Evolutionary conservation across 179 eudicot species (phyloP).

Genomic region (Spergularia azorica): DNA sequence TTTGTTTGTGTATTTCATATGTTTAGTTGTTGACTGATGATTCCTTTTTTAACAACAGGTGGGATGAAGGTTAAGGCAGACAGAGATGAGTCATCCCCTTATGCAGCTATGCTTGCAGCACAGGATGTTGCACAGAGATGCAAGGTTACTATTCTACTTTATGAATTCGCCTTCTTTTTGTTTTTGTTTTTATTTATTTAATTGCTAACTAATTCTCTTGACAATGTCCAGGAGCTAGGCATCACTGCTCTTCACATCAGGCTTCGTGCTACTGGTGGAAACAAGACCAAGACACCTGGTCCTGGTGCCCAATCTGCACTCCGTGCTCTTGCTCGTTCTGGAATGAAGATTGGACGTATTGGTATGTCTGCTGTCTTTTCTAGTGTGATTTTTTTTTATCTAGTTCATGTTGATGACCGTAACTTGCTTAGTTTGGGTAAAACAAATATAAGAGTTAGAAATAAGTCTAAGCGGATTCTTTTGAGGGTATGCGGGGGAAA

Average conservation of each 20-base stretch:
- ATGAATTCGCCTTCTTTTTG: too few relatives aligned
- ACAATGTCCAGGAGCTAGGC: slow-evolving; percentile 34
- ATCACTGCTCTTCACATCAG: slow-evolving; percentile 74
- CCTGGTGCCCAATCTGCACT: slow-evolving; percentile 89
- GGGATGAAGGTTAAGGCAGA: slow-evolving; percentile 47
- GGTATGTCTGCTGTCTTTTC: slow-evolving; percentile 24
- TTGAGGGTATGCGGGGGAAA: too few relatives aligned
- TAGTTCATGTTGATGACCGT: too few relatives aligned
- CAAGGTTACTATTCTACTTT: slow-evolving; percentile 31
- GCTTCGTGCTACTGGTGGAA: slow-evolving; percentile 81
- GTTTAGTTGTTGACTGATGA: not conserved
- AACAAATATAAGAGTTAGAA: too few relatives aligned
- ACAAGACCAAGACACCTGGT: slow-evolving; percentile 83
- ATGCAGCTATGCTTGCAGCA: slow-evolving; percentile 93
- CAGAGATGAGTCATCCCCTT: slow-evolving; percentile 74
- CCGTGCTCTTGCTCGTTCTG: slow-evolving; percentile 81
- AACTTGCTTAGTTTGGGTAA: too few relatives aligned
- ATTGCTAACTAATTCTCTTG: not conserved
- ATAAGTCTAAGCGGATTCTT: too few relatives aligned
- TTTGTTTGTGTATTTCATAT: not conserved
- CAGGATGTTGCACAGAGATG: slow-evolving; percentile 60
- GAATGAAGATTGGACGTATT: slow-evolving; percentile 82
- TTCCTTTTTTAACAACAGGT: slow-evolving; percentile 37
- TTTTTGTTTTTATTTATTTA: not conserved
- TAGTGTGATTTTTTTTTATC: too few relatives aligned